Conservation (phyloP, 495 filamentous ascomycete species). For the Aspergillus steynii region DNA sequence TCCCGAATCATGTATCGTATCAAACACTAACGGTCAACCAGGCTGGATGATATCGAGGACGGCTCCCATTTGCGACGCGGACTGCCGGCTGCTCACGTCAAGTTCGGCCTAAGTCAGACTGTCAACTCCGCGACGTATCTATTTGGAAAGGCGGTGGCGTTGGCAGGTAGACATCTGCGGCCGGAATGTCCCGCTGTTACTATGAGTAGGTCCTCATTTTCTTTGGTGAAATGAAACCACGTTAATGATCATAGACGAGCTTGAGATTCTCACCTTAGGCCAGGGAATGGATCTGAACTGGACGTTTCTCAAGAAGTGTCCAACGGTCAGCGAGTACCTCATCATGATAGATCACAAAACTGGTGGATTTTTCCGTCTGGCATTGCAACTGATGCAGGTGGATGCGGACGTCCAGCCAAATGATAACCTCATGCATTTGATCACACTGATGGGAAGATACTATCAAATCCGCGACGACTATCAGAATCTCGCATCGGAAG, state of each 20-base stretch:
- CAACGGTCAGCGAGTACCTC: slow-evolving; percentile 15
- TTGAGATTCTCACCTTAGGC: slow-evolving; percentile 26
- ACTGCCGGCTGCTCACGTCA: slow-evolving; percentile 75
- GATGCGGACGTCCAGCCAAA: slow-evolving; percentile 9
- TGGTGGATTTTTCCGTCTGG: slow-evolving; percentile 34
- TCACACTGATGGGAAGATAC: slow-evolving; percentile 27
- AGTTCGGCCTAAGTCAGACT: slow-evolving; percentile 82
- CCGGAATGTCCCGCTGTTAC: slow-evolving; percentile 1
- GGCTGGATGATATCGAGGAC: slow-evolving; percentile 54
- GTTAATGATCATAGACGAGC: background rate
- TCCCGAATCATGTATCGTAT: background rate
- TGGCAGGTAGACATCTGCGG: background rate
- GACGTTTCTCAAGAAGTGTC: slow-evolving; percentile 25
- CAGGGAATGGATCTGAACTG: slow-evolving; percentile 37
- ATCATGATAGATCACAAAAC: slow-evolving; percentile 38
- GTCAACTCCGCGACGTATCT: slow-evolving; percentile 87
- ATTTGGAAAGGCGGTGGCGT: background rate
- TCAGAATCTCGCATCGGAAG: slow-evolving; percentile 25
- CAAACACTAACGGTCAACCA: background rate
- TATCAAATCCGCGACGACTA: slow-evolving; percentile 43
- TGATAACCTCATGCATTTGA: slow-evolving; percentile 15
- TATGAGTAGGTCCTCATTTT: background rate
- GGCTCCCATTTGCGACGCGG: slow-evolving; percentile 71
- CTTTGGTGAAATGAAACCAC: no score
- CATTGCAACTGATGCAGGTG: slow-evolving; percentile 24